These are phyloP conservation scores for Xylariales sp. DNA, from an alignment of 2,329 filamentous ascomycete genomes.

Conservation along the genomic window DNA sequence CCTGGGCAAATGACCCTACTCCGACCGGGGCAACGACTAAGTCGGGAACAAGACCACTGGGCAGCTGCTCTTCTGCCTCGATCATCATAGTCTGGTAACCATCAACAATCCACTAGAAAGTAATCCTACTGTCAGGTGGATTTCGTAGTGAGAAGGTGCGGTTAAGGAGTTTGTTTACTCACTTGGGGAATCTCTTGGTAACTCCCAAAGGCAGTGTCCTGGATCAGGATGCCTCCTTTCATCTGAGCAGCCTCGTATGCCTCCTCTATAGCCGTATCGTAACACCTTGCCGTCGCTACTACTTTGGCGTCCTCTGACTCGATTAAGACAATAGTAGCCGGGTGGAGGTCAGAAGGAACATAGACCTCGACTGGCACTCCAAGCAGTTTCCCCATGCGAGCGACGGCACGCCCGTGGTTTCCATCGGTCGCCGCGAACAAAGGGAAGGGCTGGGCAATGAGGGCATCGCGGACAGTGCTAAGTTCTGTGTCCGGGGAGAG, in stretches of 20 bases:
- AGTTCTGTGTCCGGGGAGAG: constrained; percentile 34
- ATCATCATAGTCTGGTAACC: constrained; percentile 70
- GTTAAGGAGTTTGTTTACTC: no score
- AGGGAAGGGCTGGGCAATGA: constrained; percentile 22
- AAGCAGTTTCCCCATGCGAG: constrained; percentile 61
- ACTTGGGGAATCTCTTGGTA: constrained; percentile 62
- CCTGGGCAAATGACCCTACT: constrained; percentile 68
- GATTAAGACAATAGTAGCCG: constrained; percentile 50
- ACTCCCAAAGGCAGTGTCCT: constrained; percentile 64
- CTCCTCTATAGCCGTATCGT: constrained; percentile 57
- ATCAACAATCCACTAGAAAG: constrained; percentile 66
- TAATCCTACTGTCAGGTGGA: no score
- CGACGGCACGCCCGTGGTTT: constrained; percentile 72
- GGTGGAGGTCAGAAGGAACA: constrained; percentile 56
- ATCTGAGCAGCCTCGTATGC: constrained; percentile 39
- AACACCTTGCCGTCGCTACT: constrained; percentile 49
- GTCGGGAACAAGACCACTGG: constrained; percentile 32
- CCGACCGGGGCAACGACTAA: constrained; percentile 64
- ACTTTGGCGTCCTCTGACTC: constrained; percentile 59
- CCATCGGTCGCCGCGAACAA: constrained; percentile 68
- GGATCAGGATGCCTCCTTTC: constrained; percentile 50
- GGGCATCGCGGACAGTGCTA: constrained; percentile 16
- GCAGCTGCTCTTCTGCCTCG: constrained; percentile 62
- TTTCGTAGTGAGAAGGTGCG: no score
- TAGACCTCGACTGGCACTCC: constrained; percentile 53